These are phyloP conservation scores for Geotrichum cucujoidarum DNA, from an alignment of 1,139 yeast genomes.

Conservation along the genomic window DNA sequence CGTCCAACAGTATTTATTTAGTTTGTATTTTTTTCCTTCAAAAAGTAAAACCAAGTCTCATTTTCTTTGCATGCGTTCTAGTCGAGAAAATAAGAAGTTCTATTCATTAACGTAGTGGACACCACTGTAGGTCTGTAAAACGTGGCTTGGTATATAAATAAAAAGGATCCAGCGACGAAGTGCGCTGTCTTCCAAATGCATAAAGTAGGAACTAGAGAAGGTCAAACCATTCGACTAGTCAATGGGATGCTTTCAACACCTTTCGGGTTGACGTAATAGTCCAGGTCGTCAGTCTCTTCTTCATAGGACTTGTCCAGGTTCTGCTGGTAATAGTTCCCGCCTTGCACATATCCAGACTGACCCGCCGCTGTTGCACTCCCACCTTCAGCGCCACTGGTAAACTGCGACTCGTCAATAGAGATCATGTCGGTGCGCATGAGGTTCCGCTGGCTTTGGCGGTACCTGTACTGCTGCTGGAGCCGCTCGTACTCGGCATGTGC, in stretches of 20 bases:
- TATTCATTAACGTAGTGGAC: too few relatives aligned
- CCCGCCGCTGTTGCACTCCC: not conserved
- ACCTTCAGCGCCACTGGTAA: not conserved
- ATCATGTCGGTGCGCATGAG: conserved; percentile 2
- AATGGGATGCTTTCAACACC: conserved; percentile 11
- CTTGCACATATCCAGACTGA: conserved; percentile 3
- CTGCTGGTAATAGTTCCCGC: conserved; percentile 1
- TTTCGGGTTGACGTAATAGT: conserved; percentile 7
- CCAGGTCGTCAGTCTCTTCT: conserved; percentile 2
- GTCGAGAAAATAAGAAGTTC: too few relatives aligned
- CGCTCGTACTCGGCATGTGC: conserved; percentile 9
- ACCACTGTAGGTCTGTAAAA: too few relatives aligned
- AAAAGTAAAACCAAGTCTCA: too few relatives aligned
- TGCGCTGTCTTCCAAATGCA: too few relatives aligned
- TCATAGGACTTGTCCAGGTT: conserved; percentile 2
- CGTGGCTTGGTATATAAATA: too few relatives aligned
- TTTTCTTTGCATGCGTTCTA: too few relatives aligned
- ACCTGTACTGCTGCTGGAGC: conserved; percentile 11
- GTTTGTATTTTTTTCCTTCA: too few relatives aligned
- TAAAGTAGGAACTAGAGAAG: not conserved
- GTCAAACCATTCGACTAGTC: not conserved
- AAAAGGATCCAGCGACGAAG: too few relatives aligned
- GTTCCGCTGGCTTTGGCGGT: conserved; percentile 9
- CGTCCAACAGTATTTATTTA: too few relatives aligned
- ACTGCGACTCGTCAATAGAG: not conserved